Conservation (phyloP, 768 basidiomycete species). For the Ramaria rubella region DNA sequence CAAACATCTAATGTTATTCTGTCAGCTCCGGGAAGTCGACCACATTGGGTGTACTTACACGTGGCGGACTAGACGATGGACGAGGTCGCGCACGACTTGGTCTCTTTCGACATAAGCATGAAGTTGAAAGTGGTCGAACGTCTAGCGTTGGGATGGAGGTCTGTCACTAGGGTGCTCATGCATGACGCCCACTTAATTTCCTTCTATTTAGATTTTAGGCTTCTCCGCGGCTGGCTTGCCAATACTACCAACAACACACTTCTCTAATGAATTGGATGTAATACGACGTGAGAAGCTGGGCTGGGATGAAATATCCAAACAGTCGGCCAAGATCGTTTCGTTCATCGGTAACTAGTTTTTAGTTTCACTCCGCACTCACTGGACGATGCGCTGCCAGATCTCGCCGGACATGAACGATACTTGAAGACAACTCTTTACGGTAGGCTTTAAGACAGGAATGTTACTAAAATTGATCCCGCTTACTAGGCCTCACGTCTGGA, state of each 20-base stretch:
- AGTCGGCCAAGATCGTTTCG: constrained; percentile 86
- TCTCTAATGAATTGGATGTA: constrained; percentile 53
- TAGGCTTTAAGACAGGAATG: neutral
- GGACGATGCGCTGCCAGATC: constrained; percentile 41
- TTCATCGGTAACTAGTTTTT: constrained; percentile 63
- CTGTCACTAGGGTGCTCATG: constrained; percentile 14
- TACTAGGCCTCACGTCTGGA: constrained; percentile 85
- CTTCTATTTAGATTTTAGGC: constrained; percentile 69
- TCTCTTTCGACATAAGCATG: constrained; percentile 95
- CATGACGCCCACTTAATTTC: neutral
- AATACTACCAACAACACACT: constrained; percentile 62
- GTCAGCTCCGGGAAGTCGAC: constrained; percentile 84
- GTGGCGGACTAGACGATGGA: constrained; percentile 79
- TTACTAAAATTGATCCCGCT: neutral
- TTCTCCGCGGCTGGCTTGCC: constrained; percentile 73
- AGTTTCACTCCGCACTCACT: neutral
- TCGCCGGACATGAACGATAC: constrained; percentile 94
- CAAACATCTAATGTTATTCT: constrained; percentile 1
- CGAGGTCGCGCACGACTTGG: constrained; percentile 78
- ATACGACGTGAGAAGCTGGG: constrained; percentile 80
- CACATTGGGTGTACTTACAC: constrained; percentile 89
- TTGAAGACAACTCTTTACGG: constrained; percentile 84
- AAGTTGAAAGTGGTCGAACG: constrained; percentile 92
- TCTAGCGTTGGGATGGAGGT: constrained; percentile 98
- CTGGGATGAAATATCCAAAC: constrained; percentile 92